Evolutionary conservation across 306 rosid species (phyloP).

Genomic region (Castanospermum australe): DNA sequence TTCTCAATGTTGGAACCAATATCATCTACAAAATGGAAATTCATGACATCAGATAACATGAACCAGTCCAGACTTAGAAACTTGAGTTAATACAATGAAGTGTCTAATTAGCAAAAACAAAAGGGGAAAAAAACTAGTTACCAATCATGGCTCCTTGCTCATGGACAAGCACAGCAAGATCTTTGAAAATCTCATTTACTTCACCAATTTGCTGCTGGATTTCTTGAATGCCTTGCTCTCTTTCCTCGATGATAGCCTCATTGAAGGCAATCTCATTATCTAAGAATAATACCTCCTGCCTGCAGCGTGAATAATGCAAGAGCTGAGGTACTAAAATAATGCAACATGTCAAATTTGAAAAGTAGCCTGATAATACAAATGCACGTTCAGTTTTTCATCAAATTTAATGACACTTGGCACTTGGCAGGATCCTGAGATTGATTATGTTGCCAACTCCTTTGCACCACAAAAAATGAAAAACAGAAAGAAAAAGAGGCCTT

Average conservation of each 20-base stretch:
- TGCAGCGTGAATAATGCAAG: constrained; percentile 41
- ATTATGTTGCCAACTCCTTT: neutral
- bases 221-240: constrained; percentile 98
- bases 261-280: constrained; percentile 90
- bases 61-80: constrained; percentile 4
- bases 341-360: constrained; percentile 8
- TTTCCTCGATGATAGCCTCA: constrained; percentile 96
- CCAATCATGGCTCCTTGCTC: constrained; percentile 96
- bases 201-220: constrained; percentile 95
- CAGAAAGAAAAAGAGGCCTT: neutral
- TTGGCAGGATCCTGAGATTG: neutral
- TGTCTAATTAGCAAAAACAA: neutral
- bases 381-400: constrained; percentile 10
- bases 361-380: constrained; percentile 12
- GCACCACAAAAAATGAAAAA: neutral
- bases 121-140: constrained; percentile 21
- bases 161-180: constrained; percentile 90
- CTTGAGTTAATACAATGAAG: neutral
- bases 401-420: neutral
- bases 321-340: constrained; percentile 15
- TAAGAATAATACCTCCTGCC: constrained; percentile 84
- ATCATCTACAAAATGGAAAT: constrained; percentile 60
- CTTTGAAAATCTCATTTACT: constrained; percentile 94
- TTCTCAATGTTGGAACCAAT: constrained; percentile 79
- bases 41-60: constrained; percentile 27